Evolutionary conservation across 2,329 filamentous ascomycete genomes (phyloP), one percentile per base, ranked within the genome.

Genomic region (Pseudophaeomoniella oleicola): DNA sequence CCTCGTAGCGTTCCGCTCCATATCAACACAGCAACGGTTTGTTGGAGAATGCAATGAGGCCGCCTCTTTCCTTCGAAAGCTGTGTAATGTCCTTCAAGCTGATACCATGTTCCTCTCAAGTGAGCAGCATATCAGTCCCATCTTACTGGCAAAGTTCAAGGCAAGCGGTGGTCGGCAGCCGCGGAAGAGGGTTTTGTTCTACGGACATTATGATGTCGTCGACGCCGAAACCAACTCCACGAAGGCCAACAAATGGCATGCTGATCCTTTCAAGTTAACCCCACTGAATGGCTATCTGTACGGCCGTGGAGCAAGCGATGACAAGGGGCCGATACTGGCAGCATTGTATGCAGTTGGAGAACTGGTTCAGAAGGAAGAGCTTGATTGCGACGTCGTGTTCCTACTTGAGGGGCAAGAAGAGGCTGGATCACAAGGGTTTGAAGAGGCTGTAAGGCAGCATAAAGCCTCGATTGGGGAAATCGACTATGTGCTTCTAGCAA

Each of bases 121-220:
- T 0, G 74, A 79, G 19, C 75, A 81, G 46, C 67, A 71, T 18
- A 79, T 83, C 48, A 96, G 96, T 51, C 90, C 90, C 0, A 79
- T 98, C n/a, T 86, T 98, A 0, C 80, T 82, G 46, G 90, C 90
- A 30, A 81, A 79, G 41, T 98, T 98, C 54, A 73, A 74, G 32
- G 86, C 46, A 5, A 29, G 35, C 30, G 37, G 9, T 4, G 32
- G 11, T 4, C 5, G 14, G 9, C 22, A 27, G 22, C 22, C 41
- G 14, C 44, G 81, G 3, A 94, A 90, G 60, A 86, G 84, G 18
- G 83, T 96, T 5, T 63, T 98, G 0, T 98, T 98, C 55, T 98
- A 98, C 51, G 90, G 92, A 0, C 90, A 98, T 55, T 98, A 98
- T 63, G 90, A 98, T 52, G 87, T 98, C 2, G 90, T 98, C 3